Base-by-base conservation (phyloP, 345 rosid genomes). In the Tarenaya hassleriana region DNA sequence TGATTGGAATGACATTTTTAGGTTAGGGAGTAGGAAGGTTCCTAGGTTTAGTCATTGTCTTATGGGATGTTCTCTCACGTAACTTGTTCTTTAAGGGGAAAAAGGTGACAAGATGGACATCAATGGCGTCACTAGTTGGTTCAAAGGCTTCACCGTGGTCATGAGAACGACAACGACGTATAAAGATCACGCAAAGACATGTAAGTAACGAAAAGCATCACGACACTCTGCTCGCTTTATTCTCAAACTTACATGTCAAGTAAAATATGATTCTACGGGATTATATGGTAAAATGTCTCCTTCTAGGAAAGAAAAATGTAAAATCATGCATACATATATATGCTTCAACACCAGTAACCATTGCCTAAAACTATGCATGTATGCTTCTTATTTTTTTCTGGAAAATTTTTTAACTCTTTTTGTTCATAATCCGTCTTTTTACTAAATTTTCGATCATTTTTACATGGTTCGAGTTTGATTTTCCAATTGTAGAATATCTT, bases 331-430 rank as follows among this genome's bases (percentile, higher is more conserved):
- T 56, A 63, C n/a, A 34, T 41, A 27, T 55, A 55, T 56, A 24
- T 63, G 56, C 57, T 9, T 49, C 68, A 13, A 33, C 58, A n/a
- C n/a, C n/a, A n/a, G n/a, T n/a, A 33, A 63, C 57, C 18, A 63
- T 11, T 16, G 10, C 31, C 41, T 52, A 38, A n/a, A n/a, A n/a
- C n/a, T n/a, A n/a, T n/a, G n/a, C n/a, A n/a, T n/a, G n/a, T n/a
- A n/a, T n/a, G n/a, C n/a, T n/a, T n/a, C n/a, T n/a, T n/a, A n/a
- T n/a, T n/a, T n/a, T n/a, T n/a, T n/a, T n/a, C n/a, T n/a, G n/a
- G n/a, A n/a, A n/a, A n/a, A n/a, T n/a, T n/a, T n/a, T n/a, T n/a
- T n/a, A n/a, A n/a, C n/a, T n/a, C n/a, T n/a, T n/a, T n/a, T n/a
- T n/a, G n/a, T n/a, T n/a, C n/a, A n/a, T n/a, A n/a, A n/a, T n/a